These are phyloP conservation scores for Ogataea minuta DNA, from an alignment of 805 yeast species.

Conservation along the genomic window DNA sequence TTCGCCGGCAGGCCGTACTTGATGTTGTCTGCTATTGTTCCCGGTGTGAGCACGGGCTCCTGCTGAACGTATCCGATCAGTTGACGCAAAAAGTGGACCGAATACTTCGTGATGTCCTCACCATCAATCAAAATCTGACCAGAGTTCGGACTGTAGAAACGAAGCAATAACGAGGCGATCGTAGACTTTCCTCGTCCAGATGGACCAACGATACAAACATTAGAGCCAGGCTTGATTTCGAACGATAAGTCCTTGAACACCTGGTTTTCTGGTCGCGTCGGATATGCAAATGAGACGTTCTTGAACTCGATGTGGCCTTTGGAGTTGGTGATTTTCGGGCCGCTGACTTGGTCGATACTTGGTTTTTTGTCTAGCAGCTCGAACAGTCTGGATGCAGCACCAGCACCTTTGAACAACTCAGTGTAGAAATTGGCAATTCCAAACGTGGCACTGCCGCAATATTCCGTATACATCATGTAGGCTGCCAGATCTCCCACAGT, in stretches of 20 bases:
- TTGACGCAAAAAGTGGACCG: constrained; percentile 71
- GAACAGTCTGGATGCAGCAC: constrained; percentile 90
- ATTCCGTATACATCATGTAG: constrained; percentile 93
- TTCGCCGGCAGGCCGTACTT: constrained; percentile 58
- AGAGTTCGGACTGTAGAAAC: constrained; percentile 75
- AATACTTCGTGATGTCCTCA: constrained; percentile 62
- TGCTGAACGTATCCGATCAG: constrained; percentile 88
- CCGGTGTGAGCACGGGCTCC: constrained; percentile 86
- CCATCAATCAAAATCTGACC: constrained; percentile 74
- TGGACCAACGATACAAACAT: constrained; percentile 92
- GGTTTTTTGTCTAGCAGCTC: constrained; percentile 84
- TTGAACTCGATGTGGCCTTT: constrained; percentile 63
- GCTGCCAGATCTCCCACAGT: constrained; percentile 89
- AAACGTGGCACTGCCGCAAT: constrained; percentile 87
- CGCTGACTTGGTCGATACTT: constrained; percentile 63
- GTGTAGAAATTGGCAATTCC: constrained; percentile 90
- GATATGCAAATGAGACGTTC: constrained; percentile 72
- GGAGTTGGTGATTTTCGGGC: constrained; percentile 44
- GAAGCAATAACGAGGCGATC: constrained; percentile 69
- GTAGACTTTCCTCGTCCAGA: constrained; percentile 96
- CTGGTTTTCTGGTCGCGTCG: constrained; percentile 73
- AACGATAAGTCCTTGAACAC: constrained; percentile 67
- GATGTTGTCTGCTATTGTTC: constrained; percentile 84
- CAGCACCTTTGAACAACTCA: constrained; percentile 95
- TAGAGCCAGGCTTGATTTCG: constrained; percentile 73